A percentile compares a stretch with the other conserved stretches of the same genome.
Evolutionary conservation across 2,329 filamentous ascomycete genomes (phyloP).

Genomic region (Clarireedia homoeocarpa): DNA sequence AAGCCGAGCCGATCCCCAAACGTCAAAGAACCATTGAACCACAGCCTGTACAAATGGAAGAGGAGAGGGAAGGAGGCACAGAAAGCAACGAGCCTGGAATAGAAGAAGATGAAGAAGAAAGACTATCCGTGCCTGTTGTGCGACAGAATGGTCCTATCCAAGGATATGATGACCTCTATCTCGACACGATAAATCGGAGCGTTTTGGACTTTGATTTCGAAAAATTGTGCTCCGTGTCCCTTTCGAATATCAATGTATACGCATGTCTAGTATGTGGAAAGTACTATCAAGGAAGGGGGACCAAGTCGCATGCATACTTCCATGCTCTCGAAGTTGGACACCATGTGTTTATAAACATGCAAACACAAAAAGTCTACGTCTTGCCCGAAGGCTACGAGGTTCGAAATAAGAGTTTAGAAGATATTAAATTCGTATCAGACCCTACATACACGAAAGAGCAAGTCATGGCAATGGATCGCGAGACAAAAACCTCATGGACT

Average conservation of each 20-base stretch:
- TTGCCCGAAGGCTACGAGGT: slow-evolving; percentile 97
- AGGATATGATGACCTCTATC: slow-evolving; percentile 91
- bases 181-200: slow-evolving; percentile 90
- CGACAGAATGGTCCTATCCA: slow-evolving; percentile 73
- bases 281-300: slow-evolving; percentile 90
- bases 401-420: slow-evolving; percentile 85
- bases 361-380: slow-evolving; percentile 83
- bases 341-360: slow-evolving; percentile 98
- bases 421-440: slow-evolving; percentile 97
- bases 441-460: slow-evolving; percentile 76
- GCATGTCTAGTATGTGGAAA: slow-evolving; percentile 96
- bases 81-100: slow-evolving; percentile 25
- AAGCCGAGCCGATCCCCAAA: slow-evolving; percentile 4
- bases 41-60: slow-evolving; percentile 5
- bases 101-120: slow-evolving; percentile 28
- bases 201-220: slow-evolving; percentile 98
- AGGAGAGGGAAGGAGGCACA: slow-evolving; percentile 18
- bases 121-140: slow-evolving; percentile 32
- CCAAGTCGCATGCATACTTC: slow-evolving; percentile 94
- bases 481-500: slow-evolving; percentile 60
- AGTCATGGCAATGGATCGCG: slow-evolving; percentile 69
- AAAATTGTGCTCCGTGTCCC: slow-evolving; percentile 90
- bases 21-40: slow-evolving; percentile 5
- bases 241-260: slow-evolving; percentile 98
- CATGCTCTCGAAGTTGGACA: slow-evolving; percentile 92